Evolutionary conservation across 257 asterid genomes (phyloP).

Genomic region (Coffea canephora): DNA sequence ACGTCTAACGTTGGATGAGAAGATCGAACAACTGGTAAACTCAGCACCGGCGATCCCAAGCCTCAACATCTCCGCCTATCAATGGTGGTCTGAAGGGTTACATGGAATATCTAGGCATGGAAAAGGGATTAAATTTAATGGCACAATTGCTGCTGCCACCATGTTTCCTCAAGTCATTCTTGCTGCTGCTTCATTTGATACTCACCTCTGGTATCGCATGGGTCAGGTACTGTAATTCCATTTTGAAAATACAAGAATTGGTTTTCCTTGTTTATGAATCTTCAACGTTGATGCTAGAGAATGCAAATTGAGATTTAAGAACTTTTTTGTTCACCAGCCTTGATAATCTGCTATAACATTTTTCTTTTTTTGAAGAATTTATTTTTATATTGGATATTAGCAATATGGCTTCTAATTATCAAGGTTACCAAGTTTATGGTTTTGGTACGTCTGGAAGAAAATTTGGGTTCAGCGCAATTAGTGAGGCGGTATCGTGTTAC

Average conservation of each 20-base stretch:
- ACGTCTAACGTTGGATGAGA: conserved; percentile 62
- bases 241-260: too few species aligned
- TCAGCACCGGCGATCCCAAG: conserved; percentile 56
- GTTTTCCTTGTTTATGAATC: background rate
- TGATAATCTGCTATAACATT: background rate
- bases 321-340: background rate
- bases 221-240: conserved; percentile 22
- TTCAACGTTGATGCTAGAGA: background rate
- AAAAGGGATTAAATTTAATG: conserved; percentile 44
- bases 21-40: conserved; percentile 56
- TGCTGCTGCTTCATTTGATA: conserved; percentile 35
- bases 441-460: too few species aligned
- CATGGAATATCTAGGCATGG: conserved; percentile 69
- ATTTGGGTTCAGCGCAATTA: background rate
- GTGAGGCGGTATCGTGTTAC: background rate
- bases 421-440: too few species aligned
- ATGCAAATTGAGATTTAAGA: background rate
- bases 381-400: too few species aligned
- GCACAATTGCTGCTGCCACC: conserved; percentile 53
- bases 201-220: conserved; percentile 35
- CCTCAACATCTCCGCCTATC: conserved; percentile 58
- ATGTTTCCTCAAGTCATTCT: conserved; percentile 54
- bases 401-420: too few species aligned
- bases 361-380: background rate
- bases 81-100: conserved; percentile 84